Evolutionary conservation across 2,329 filamentous ascomycete genomes (phyloP).

Genomic region (Colletotrichum tabaci): DNA sequence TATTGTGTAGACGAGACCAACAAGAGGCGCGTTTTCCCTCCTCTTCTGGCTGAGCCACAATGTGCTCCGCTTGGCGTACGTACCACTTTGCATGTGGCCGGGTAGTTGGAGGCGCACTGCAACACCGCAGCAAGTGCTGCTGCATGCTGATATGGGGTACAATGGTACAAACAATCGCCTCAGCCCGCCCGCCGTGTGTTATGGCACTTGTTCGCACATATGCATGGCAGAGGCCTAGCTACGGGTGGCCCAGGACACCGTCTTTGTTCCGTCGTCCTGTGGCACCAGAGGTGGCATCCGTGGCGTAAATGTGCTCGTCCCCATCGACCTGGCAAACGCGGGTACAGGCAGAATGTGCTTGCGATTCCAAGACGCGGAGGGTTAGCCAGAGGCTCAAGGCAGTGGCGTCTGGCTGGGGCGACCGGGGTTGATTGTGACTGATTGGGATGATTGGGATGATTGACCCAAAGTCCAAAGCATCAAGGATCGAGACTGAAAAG

Average conservation of each 20-base stretch:
- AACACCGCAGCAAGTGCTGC: conserved; percentile 3
- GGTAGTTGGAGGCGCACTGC: conserved; percentile 13
- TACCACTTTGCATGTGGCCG: conserved; percentile 27
- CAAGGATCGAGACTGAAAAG: background rate
- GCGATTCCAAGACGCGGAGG: conserved; percentile 8
- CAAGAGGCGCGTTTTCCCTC: background rate
- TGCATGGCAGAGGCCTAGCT: conserved; percentile 27
- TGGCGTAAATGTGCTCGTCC: conserved; percentile 25
- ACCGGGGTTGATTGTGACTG: background rate
- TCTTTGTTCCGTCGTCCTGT: conserved; percentile 33
- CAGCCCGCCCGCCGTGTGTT: conserved; percentile 30
- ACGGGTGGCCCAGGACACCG: conserved; percentile 30
- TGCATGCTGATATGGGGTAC: conserved; percentile 5
- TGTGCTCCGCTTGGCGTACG: conserved; percentile 32
- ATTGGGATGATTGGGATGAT: background rate
- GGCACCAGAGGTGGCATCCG: conserved; percentile 21
- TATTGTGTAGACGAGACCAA: background rate
- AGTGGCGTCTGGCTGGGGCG: background rate
- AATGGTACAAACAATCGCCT: conserved; percentile 22
- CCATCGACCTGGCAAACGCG: conserved; percentile 19
- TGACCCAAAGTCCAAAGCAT: background rate
- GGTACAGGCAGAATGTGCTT: conserved; percentile 17
- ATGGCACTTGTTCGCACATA: conserved; percentile 24
- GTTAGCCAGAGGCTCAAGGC: conserved; percentile 10
- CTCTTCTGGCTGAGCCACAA: conserved; percentile 27